Base-by-base conservation (phyloP, 371 early-diverging fungal species). In the Mortierella sp. region DNA sequence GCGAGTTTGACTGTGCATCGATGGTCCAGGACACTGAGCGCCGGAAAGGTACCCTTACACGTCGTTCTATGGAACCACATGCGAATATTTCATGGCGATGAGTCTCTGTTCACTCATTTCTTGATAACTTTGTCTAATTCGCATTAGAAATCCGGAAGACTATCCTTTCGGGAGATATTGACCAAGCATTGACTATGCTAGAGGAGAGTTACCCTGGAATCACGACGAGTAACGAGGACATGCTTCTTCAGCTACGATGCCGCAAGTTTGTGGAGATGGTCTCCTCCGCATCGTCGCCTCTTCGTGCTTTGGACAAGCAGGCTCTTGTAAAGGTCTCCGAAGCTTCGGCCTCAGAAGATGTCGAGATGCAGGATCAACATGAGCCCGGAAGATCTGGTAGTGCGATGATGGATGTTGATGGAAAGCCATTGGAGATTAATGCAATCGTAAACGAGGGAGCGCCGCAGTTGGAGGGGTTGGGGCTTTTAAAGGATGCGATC, bases 261-360 rank as follows among this genome's bases (percentile, higher is more conserved):
- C 95, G 93, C 55, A 93, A 95, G 81, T 97, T 97, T 83, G 88
- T 97, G 14, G 97, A 97, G 89, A 91, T 97, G 90, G 92, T 96
- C 48, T 84, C 91, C 3, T 56, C 75, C 14, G 87, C 89, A 54
- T 89, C 88, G 16, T 77, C 88, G 2, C 75, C 76, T 32, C 81
- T 81, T 24, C 75, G 65, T 11, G 68, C 76, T 24, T 18, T 72
- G 55, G 77, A 77, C 55, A 63, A 77, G 8, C 70, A 55, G 48
- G 75, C 80, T 48, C 87, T 75, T 56, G 77, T 38, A 12, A 74
- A 74, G 46, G 71, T 65, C 38, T 70, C 43, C 35, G 18, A 63
- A 18, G 35, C 38, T 6, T 63, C 35, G 35, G 18, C 21, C 35
- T 32, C 18, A 4, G 63, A 35, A 76, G 87, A 87, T 49, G 88